A percentile compares a stretch with the other conserved stretches of the same genome.
Evolutionary conservation across 106 monocot genomes (phyloP).

Genomic region (Amphibolis antarctica): DNA sequence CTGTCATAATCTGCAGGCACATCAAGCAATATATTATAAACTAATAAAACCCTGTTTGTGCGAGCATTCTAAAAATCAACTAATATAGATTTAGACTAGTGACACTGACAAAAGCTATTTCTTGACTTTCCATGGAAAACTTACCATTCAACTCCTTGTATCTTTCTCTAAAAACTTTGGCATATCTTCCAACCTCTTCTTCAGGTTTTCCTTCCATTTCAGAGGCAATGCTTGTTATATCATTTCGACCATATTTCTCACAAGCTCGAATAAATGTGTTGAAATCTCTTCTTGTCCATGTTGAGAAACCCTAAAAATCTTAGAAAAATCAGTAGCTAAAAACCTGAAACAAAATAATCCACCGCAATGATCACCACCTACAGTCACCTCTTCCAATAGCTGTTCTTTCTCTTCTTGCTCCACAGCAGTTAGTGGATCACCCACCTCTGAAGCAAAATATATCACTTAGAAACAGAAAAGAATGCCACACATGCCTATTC

Average conservation of each 20-base stretch:
- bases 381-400: conserved; percentile 66
- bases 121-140: neutral
- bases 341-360: neutral
- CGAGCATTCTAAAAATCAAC: neutral
- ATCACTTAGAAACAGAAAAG: neutral
- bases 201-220: conserved; percentile 90
- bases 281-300: conserved; percentile 90
- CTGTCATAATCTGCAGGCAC: conserved; percentile 67
- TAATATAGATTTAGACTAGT: neutral
- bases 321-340: neutral
- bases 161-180: conserved; percentile 73
- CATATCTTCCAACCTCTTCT: conserved; percentile 89
- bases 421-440: conserved; percentile 63
- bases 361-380: neutral
- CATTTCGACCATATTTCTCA: conserved; percentile 84
- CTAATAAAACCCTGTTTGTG: no score
- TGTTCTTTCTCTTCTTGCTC: conserved; percentile 90
- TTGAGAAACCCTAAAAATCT: conserved; percentile 64
- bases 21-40: neutral
- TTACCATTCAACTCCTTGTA: conserved; percentile 88
- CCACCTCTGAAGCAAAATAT: conserved; percentile 24
- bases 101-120: neutral
- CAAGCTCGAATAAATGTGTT: conserved; percentile 89
- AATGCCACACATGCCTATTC: neutral
- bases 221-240: conserved; percentile 77